Conservation (phyloP, 116 monocot genomes). For the Cymodocea nodosa region DNA sequence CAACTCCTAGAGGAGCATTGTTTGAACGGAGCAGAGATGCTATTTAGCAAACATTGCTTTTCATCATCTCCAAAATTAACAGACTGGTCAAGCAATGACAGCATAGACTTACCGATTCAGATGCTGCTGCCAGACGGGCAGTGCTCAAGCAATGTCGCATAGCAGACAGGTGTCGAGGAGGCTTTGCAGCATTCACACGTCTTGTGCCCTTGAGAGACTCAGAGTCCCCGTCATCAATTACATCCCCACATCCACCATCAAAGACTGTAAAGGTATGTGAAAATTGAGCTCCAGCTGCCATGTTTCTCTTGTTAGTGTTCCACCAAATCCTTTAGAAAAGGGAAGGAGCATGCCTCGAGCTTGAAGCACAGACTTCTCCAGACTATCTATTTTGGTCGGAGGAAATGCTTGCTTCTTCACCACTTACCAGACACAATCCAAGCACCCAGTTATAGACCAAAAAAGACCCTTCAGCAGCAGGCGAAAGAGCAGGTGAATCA, state of each 20-base stretch:
- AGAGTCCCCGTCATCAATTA: neutral
- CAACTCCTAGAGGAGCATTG: conserved; percentile 19
- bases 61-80: neutral
- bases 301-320: neutral
- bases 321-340: neutral
- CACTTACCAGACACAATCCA: neutral
- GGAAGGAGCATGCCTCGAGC: neutral
- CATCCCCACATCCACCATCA: neutral
- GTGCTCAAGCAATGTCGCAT: conserved; percentile 33
- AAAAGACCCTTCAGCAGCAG: neutral
- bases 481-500: neutral
- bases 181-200: conserved; percentile 22
- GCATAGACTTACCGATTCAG: conserved; percentile 13
- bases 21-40: neutral
- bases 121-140: conserved; percentile 10
- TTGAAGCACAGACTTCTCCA: neutral
- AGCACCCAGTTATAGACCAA: neutral
- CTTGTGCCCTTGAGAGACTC: conserved; percentile 9
- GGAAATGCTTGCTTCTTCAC: neutral
- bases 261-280: conserved; percentile 2
- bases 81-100: neutral
- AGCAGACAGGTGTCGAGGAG: conserved; percentile 23
- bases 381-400: neutral
- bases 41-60: neutral
- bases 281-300: conserved; percentile 12